Conservation (phyloP, 2,329 filamentous ascomycete species). For the Nemania diffusa region DNA sequence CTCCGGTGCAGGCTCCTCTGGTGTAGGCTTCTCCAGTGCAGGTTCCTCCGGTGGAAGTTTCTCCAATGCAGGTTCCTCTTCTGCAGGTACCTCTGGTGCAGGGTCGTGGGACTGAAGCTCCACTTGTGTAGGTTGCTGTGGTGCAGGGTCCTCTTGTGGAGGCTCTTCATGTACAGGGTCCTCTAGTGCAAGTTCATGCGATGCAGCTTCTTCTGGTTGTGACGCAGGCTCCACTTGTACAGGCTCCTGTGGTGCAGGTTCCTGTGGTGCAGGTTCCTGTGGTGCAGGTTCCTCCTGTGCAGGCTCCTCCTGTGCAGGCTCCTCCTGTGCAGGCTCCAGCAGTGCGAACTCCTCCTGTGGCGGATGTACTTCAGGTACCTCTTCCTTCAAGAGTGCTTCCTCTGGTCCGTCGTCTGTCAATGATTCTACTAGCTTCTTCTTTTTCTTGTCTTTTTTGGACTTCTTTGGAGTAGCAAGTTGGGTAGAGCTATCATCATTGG, state of each 20-base stretch:
- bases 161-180: background rate
- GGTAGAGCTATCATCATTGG: slow-evolving; percentile 14
- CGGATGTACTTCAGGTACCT: too few species aligned
- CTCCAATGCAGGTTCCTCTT: background rate
- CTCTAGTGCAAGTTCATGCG: background rate
- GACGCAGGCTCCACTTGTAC: background rate
- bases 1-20: background rate
- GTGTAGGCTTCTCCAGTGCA: background rate
- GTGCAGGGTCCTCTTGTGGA: background rate
- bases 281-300: too few species aligned
- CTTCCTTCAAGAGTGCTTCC: slow-evolving; percentile 6
- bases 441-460: slow-evolving; percentile 50
- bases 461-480: slow-evolving; percentile 41
- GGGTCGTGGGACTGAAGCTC: too few species aligned
- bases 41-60: too few species aligned
- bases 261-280: too few species aligned
- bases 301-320: too few species aligned
- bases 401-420: slow-evolving; percentile 12
- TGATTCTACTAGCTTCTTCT: slow-evolving; percentile 26
- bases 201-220: background rate
- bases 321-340: too few species aligned
- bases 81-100: too few species aligned
- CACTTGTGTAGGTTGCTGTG: background rate
- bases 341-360: too few species aligned
- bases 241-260: too few species aligned